Evolutionary conservation across 140 eudicot species (phyloP).

Genomic region (Ambrosia hybrid): DNA sequence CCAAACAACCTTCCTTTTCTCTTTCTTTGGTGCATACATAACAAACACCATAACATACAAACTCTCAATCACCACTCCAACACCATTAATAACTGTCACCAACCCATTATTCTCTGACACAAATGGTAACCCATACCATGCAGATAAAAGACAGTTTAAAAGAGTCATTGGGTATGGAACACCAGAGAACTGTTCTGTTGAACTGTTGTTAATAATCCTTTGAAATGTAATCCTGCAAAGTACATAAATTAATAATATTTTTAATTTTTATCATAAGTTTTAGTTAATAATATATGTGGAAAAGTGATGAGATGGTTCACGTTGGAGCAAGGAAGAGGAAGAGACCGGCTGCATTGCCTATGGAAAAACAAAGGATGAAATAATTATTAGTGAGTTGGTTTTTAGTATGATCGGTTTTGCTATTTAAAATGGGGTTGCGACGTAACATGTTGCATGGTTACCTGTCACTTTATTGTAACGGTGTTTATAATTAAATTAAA

Average conservation of each 20-base stretch:
- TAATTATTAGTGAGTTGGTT: too few relatives aligned
- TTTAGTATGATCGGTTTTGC: too few relatives aligned
- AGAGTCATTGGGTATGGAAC: slow-evolving; percentile 90
- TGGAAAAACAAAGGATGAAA: too few relatives aligned
- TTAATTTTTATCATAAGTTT: too few relatives aligned
- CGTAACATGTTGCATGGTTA: too few relatives aligned
- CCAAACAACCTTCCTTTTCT: slow-evolving; percentile 55
- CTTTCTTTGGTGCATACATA: slow-evolving; percentile 62
- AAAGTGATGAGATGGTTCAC: slow-evolving; percentile 25
- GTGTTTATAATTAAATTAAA: too few relatives aligned
- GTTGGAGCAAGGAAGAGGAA: slow-evolving; percentile 84
- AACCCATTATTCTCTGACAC: slow-evolving; percentile 74
- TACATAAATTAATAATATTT: too few relatives aligned
- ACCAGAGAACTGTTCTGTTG: slow-evolving; percentile 87
- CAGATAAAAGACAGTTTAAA: slow-evolving; percentile 83
- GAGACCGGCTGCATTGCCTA: slow-evolving; percentile 76
- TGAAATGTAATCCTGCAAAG: slow-evolving; percentile 65
- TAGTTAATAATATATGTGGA: too few relatives aligned
- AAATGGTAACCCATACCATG: slow-evolving; percentile 94
- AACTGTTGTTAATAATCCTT: slow-evolving; percentile 57
- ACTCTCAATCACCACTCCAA: slow-evolving; percentile 75
- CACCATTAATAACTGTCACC: slow-evolving; percentile 71
- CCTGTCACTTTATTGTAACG: too few relatives aligned
- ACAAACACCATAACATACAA: slow-evolving; percentile 67
- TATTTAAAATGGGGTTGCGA: not conserved